Conservation (phyloP, 2,329 filamentous ascomycete genomes). For the Pseudogymnoascus sp. region DNA sequence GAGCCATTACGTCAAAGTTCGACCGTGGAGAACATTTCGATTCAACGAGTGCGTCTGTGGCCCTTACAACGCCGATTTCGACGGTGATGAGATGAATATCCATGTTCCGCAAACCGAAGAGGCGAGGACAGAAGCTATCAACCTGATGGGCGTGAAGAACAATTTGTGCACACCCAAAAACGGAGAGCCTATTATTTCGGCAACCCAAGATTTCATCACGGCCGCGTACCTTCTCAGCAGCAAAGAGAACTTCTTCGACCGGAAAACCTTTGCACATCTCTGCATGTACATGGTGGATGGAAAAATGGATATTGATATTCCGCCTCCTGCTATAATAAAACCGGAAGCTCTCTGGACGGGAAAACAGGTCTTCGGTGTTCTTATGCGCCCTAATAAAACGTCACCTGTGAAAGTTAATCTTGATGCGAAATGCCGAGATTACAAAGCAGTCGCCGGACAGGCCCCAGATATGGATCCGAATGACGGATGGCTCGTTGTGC, state of each 20-base stretch:
- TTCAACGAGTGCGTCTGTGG: conserved; percentile 97
- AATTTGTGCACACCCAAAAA: conserved; percentile 95
- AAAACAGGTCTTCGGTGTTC: conserved; percentile 88
- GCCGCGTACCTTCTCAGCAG: conserved; percentile 83
- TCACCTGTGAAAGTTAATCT: conserved; percentile 80
- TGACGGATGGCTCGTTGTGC: conserved; percentile 84
- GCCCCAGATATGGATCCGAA: conserved; percentile 69
- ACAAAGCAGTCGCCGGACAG: conserved; percentile 49
- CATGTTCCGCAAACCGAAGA: conserved; percentile 98
- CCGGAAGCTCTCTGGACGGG: conserved; percentile 88
- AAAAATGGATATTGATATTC: conserved; percentile 68
- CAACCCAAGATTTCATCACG: conserved; percentile 99
- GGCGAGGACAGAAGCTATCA: conserved; percentile 86
- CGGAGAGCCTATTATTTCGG: conserved; percentile 93
- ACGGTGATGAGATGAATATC: conserved; percentile 98
- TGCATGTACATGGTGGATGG: conserved; percentile 91
- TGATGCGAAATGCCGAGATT: conserved; percentile 85
- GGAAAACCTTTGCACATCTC: conserved; percentile 78
- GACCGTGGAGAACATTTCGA: conserved; percentile 91
- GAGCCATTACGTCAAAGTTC: conserved; percentile 84
- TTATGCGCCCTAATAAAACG: conserved; percentile 82
- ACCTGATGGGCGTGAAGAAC: conserved; percentile 95
- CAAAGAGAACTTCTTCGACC: conserved; percentile 88
- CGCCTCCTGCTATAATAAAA: conserved; percentile 77
- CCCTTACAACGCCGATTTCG: conserved; percentile 98